These are phyloP conservation scores for Arabis hirsuta DNA, from an alignment of 345 rosid species.

Conservation along the genomic window DNA sequence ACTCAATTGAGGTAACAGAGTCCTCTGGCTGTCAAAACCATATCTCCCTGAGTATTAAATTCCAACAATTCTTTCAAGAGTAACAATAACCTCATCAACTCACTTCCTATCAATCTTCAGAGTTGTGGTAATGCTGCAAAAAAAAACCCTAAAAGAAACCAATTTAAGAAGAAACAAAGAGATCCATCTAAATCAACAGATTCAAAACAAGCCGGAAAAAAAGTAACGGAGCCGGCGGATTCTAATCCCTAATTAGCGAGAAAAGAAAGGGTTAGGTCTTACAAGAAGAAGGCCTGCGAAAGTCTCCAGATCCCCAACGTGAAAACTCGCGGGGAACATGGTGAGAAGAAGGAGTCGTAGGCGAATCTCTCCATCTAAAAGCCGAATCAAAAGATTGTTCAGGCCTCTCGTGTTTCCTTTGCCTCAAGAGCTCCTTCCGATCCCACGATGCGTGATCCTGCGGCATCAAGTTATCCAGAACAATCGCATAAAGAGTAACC, in stretches of 20 bases:
- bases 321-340: conserved; percentile 57
- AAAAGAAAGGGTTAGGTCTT: conserved; percentile 6
- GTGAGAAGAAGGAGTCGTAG: conserved; percentile 53
- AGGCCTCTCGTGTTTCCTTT: conserved; percentile 87
- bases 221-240: neutral
- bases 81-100: neutral
- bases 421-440: conserved; percentile 86
- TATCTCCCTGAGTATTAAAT: neutral
- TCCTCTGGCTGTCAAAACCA: conserved; percentile 15
- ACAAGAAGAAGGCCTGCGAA: conserved; percentile 87
- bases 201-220: neutral
- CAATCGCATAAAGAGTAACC: conserved; percentile 50
- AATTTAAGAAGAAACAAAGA: neutral
- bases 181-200: neutral
- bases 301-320: conserved; percentile 76
- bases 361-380: conserved; percentile 78
- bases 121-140: conserved; percentile 9
- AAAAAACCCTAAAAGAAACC: conserved; percentile 16
- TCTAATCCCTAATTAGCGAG: conserved; percentile 31
- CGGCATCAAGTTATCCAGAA: conserved; percentile 74
- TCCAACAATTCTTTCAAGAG: conserved; percentile 3
- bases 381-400: conserved; percentile 56
- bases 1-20: conserved; percentile 18
- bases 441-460: conserved; percentile 89
- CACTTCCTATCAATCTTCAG: conserved; percentile 1